A percentile compares a stretch with the other conserved stretches of the same genome.
Conservation (phyloP, 371 early-diverging fungal species). For the Circinella umbellata region DNA sequence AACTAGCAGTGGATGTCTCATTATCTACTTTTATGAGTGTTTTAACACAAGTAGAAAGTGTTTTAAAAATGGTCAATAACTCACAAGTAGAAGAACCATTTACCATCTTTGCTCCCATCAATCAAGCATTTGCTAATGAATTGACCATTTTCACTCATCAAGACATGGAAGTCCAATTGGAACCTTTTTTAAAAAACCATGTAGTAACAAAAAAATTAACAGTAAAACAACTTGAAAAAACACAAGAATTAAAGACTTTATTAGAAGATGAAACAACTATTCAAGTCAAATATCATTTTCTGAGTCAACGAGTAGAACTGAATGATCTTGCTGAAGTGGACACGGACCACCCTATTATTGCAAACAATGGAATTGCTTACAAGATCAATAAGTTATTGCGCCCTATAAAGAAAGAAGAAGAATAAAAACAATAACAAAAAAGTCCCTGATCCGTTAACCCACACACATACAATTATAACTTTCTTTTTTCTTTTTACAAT, state of each 20-base stretch:
- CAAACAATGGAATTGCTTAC: slow-evolving; percentile 52
- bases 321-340: slow-evolving; percentile 39
- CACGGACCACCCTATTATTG: slow-evolving; percentile 33
- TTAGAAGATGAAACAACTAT: slow-evolving; percentile 24
- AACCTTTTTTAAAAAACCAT: slow-evolving; percentile 41
- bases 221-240: slow-evolving; percentile 18
- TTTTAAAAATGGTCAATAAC: slow-evolving; percentile 38
- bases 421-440: too few relatives aligned
- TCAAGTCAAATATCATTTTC: slow-evolving; percentile 34
- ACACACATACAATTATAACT: too few relatives aligned
- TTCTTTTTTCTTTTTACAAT: too few relatives aligned
- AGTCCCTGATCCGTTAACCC: not conserved
- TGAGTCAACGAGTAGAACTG: slow-evolving; percentile 26
- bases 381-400: slow-evolving; percentile 45
- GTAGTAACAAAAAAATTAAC: slow-evolving; percentile 39
- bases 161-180: slow-evolving; percentile 20
- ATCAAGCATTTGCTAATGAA: slow-evolving; percentile 37
- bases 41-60: slow-evolving; percentile 38
- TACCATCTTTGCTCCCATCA: slow-evolving; percentile 50
- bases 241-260: slow-evolving; percentile 31
- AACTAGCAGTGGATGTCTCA: slow-evolving; percentile 45
- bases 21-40: slow-evolving; percentile 53
- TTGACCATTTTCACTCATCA: slow-evolving; percentile 20
- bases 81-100: slow-evolving; percentile 27
- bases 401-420: slow-evolving; percentile 2